Base-by-base conservation (phyloP, 441 rosid species). In the Lepidium campestre region DNA sequence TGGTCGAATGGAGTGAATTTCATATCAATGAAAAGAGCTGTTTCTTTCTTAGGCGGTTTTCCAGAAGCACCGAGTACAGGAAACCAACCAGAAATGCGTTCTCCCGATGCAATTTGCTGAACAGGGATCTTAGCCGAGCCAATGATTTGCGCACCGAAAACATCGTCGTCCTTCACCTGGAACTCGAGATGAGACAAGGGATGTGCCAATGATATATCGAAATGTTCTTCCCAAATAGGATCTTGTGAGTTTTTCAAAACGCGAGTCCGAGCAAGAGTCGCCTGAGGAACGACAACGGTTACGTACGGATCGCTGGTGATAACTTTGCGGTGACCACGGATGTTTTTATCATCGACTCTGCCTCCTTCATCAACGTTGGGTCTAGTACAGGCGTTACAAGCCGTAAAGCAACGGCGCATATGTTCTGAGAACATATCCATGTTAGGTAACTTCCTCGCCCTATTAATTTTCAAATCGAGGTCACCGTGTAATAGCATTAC, bases 231-330 rank as follows among this genome's bases (percentile, higher is more conserved):
- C 98, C 97, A 93, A 11, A 1, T 40, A 5, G 98, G 98, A 63
- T 84, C 80, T 41, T 55, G 74, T 0, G 86, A 40, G 81, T 89
- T 88, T 65, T 78, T 86, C 35, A 88, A 36, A 10, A 93, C 96
- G 20, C 84, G 79, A 0, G 97, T 88, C 3, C 97, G 79, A 3
- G 97, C 98, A 20, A 90, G 57, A n/a, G 91, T 90, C 32, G 94
- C 83, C 35, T 90, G 94, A 0, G 97, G 97, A 31, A 90, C 96
- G 5, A 77, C 76, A 42, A 93, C 93, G 68, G 93, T 86, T 27
- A 85, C 96, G 57, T 91, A 93, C 1, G 97, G 83, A 57, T 90
- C 96, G 65, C 88, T 87, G 65, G 93, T 88, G 75, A 91, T 77
- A 32, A 88, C 78, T 49, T 69, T 78, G 2, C 76, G 67, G 77